These are phyloP conservation scores for Exophiala aquamarina DNA, from an alignment of 2,329 filamentous ascomycete genomes.

Conservation along the genomic window DNA sequence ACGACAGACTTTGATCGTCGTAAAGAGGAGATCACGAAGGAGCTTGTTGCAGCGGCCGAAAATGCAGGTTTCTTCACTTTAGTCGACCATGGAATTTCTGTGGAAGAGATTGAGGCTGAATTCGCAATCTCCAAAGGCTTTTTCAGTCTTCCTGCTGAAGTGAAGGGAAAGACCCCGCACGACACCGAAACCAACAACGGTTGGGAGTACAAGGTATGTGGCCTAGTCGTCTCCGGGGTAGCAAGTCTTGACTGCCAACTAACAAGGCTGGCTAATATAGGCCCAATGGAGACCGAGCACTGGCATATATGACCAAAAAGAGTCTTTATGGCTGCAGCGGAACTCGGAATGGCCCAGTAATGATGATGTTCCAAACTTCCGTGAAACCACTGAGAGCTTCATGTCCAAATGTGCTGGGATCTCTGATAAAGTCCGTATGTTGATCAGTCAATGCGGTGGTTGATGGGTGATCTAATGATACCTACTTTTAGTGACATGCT, in stretches of 20 bases:
- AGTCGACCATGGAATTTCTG: slow-evolving; percentile 53
- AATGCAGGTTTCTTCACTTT: slow-evolving; percentile 62
- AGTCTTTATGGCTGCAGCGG: slow-evolving; percentile 63
- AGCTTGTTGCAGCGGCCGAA: slow-evolving; percentile 56
- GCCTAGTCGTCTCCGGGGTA: no score
- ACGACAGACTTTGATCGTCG: slow-evolving; percentile 55
- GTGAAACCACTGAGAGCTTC: slow-evolving; percentile 45
- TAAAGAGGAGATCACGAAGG: slow-evolving; percentile 52
- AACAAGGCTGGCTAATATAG: no score
- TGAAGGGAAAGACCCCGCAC: slow-evolving; percentile 56
- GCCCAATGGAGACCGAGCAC: slow-evolving; percentile 62
- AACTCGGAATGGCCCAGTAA: slow-evolving; percentile 55
- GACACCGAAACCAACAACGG: slow-evolving; percentile 55
- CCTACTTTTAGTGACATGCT: slow-evolving; percentile 59
- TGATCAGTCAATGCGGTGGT: no score
- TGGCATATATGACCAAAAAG: slow-evolving; percentile 58
- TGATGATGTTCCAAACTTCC: slow-evolving; percentile 50
- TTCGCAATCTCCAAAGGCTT: slow-evolving; percentile 53
- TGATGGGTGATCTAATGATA: no score
- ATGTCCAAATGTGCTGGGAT: slow-evolving; percentile 55
- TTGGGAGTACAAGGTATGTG: slow-evolving; percentile 60
- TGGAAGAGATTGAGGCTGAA: slow-evolving; percentile 50
- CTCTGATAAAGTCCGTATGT: slow-evolving; percentile 56
- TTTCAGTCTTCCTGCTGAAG: slow-evolving; percentile 52
- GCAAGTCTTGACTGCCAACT: no score